phyloP scores from a whole-genome alignment of 495 filamentous ascomycete genomes.

The Trichoderma orchidacearum region DNA sequence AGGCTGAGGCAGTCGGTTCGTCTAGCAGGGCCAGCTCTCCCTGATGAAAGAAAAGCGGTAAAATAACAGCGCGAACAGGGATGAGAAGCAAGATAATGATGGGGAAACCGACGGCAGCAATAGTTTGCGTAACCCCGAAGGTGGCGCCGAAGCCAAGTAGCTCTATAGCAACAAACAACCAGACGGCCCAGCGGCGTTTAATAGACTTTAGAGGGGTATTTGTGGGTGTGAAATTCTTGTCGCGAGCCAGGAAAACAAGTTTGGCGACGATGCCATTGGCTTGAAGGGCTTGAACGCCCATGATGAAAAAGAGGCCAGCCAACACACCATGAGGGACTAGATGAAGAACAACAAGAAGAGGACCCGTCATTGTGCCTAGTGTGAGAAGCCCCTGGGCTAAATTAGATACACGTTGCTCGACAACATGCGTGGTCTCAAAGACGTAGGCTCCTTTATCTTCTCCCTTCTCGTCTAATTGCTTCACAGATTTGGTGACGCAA shows the following conservation, averaged over 20 bases:
- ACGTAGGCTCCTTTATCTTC: slow-evolving; percentile 48
- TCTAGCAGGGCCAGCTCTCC: slow-evolving; percentile 65
- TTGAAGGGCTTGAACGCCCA: slow-evolving; percentile 74
- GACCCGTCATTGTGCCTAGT: slow-evolving; percentile 78
- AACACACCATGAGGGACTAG: slow-evolving; percentile 81
- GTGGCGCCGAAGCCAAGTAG: slow-evolving; percentile 70
- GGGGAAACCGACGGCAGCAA: slow-evolving; percentile 88
- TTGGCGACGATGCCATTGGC: slow-evolving; percentile 77
- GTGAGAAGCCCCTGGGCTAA: slow-evolving; percentile 72
- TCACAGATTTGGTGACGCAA: slow-evolving; percentile 55
- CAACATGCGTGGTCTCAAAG: slow-evolving; percentile 55
- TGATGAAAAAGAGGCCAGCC: slow-evolving; percentile 87
- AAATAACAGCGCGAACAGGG: slow-evolving; percentile 57
- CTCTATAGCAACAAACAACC: slow-evolving; percentile 66
- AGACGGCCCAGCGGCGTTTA: slow-evolving; percentile 48
- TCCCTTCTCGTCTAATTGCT: slow-evolving; percentile 38
- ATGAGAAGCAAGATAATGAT: slow-evolving; percentile 72
- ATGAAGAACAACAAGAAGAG: slow-evolving; percentile 67
- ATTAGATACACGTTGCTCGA: slow-evolving; percentile 85
- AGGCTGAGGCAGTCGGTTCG: slow-evolving; percentile 66
- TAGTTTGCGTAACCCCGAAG: slow-evolving; percentile 92
- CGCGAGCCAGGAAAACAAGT: slow-evolving; percentile 58
- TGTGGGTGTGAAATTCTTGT: slow-evolving; percentile 46
- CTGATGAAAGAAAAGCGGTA: slow-evolving; percentile 54
- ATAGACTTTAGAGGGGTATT: slow-evolving; percentile 54